phyloP scores from a whole-genome alignment of 169 alveolate species.

The Perkinsus marinus region DNA sequence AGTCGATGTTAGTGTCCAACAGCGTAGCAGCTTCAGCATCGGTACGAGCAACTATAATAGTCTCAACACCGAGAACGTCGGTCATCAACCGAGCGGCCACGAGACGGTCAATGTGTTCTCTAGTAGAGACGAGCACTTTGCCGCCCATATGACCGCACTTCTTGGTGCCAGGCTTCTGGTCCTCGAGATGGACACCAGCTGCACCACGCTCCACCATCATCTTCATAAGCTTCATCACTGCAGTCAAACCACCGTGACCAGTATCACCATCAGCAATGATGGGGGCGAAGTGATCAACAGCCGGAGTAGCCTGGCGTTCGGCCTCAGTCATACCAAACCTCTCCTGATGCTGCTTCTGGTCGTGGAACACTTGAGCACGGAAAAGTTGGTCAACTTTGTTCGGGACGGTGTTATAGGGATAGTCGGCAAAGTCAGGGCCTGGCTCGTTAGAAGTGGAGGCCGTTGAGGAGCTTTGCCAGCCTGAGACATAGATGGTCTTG shows the following conservation, averaged over 20 bases:
- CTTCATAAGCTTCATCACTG: slow-evolving; percentile 55
- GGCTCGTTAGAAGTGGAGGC: slow-evolving; percentile 58
- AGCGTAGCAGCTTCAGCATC: slow-evolving; percentile 59
- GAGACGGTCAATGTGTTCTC: slow-evolving; percentile 50
- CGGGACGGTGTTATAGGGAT: slow-evolving; percentile 64
- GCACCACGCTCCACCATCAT: slow-evolving; percentile 63
- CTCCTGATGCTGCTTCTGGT: slow-evolving; percentile 48
- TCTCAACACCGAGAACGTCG: slow-evolving; percentile 50
- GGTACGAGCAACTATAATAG: slow-evolving; percentile 58
- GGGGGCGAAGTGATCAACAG: slow-evolving; percentile 53
- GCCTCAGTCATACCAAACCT: slow-evolving; percentile 42
- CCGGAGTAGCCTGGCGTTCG: slow-evolving; percentile 29
- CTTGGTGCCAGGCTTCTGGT: slow-evolving; percentile 62
- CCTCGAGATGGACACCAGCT: slow-evolving; percentile 67
- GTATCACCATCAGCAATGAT: slow-evolving; percentile 69
- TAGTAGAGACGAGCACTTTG: slow-evolving; percentile 51
- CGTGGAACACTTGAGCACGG: slow-evolving; percentile 52
- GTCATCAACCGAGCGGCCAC: slow-evolving; percentile 59
- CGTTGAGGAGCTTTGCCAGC: slow-evolving; percentile 64
- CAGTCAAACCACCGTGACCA: slow-evolving; percentile 65
- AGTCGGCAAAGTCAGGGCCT: slow-evolving; percentile 70
- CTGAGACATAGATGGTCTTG: slow-evolving; percentile 52
- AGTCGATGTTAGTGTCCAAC: slow-evolving; percentile 53
- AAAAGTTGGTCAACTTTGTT: slow-evolving; percentile 57
- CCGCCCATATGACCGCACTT: slow-evolving; percentile 75